These are phyloP conservation scores for Durotheca rogersii DNA, from an alignment of 495 filamentous ascomycete genomes.

Conservation along the genomic window DNA sequence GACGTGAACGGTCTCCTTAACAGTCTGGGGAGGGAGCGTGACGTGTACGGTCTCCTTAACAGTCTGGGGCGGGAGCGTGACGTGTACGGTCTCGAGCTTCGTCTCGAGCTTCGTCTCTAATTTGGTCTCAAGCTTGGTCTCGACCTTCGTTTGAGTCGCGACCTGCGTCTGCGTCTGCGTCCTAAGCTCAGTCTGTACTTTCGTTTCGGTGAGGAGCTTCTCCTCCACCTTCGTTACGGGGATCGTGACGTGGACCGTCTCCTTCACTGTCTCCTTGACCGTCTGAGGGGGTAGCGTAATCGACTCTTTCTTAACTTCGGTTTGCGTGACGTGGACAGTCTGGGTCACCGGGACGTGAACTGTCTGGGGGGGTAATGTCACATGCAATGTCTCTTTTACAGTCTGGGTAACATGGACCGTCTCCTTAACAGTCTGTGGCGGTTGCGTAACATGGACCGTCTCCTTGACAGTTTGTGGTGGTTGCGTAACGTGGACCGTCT, in stretches of 20 bases:
- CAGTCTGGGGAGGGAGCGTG: not conserved
- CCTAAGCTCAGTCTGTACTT: constrained; percentile 10
- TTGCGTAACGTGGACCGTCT: too few species aligned
- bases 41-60: not conserved
- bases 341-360: constrained; percentile 19
- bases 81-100: constrained; percentile 17
- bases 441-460: not conserved
- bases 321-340: constrained; percentile 17
- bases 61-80: constrained; percentile 10
- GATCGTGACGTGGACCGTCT: constrained; percentile 22
- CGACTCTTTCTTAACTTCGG: constrained; percentile 11
- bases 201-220: constrained; percentile 24
- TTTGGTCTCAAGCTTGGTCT: constrained; percentile 4
- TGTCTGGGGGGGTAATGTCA: constrained; percentile 12
- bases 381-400: constrained; percentile 3
- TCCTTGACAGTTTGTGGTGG: constrained; percentile 8
- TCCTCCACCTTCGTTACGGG: constrained; percentile 25
- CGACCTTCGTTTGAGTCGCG: constrained; percentile 10
- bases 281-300: constrained; percentile 16
- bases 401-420: too few species aligned
- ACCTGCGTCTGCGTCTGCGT: constrained; percentile 13
- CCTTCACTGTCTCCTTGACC: constrained; percentile 12
- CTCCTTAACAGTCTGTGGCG: constrained; percentile 14
- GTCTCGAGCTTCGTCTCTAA: constrained; percentile 18
- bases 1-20: not conserved